Evolutionary conservation across 2,329 filamentous ascomycete species (phyloP).

Genomic region (Trichoderma lentiforme): DNA sequence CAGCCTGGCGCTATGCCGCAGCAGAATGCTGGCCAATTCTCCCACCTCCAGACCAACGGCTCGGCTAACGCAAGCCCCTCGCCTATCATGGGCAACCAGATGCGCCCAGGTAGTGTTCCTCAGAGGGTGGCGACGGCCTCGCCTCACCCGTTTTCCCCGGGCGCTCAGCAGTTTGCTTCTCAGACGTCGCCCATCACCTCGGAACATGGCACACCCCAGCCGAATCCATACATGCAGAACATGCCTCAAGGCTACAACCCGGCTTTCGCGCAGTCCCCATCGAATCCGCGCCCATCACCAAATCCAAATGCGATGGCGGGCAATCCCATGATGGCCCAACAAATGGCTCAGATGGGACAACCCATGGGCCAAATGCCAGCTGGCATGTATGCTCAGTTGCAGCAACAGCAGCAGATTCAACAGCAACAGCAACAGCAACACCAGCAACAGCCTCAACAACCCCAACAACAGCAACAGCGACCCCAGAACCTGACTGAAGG

Average conservation of each 20-base stretch:
- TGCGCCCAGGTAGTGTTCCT: slow-evolving; percentile 65
- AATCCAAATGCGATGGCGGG: slow-evolving; percentile 50
- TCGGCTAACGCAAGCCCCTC: slow-evolving; percentile 86
- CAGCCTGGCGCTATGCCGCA: slow-evolving; percentile 60
- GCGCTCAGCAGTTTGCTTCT: slow-evolving; percentile 65
- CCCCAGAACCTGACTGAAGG: slow-evolving; percentile 53
- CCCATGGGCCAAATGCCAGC: slow-evolving; percentile 50
- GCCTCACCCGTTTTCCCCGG: slow-evolving; percentile 83
- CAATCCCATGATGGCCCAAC: slow-evolving; percentile 54
- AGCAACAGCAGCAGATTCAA: slow-evolving; percentile 44
- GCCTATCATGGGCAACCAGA: slow-evolving; percentile 83
- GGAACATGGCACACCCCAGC: slow-evolving; percentile 74
- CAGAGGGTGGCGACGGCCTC: slow-evolving; percentile 88
- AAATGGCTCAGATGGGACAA: slow-evolving; percentile 45
- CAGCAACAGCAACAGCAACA: slow-evolving; percentile 40
- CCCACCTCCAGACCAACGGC: slow-evolving; percentile 77
- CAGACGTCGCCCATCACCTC: slow-evolving; percentile 75
- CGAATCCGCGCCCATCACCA: slow-evolving; percentile 54
- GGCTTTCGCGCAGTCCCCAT: slow-evolving; percentile 55
- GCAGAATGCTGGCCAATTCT: slow-evolving; percentile 66
- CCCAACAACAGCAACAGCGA: slow-evolving; percentile 41
- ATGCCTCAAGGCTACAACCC: slow-evolving; percentile 59
- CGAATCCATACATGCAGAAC: slow-evolving; percentile 63
- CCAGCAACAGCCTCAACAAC: slow-evolving; percentile 64
- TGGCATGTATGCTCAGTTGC: slow-evolving; percentile 38